A percentile compares a stretch with the other conserved stretches of the same genome.
These are phyloP conservation scores for Grosmannia serpens DNA, from an alignment of 2,329 filamentous ascomycete species.

Conservation along the genomic window DNA sequence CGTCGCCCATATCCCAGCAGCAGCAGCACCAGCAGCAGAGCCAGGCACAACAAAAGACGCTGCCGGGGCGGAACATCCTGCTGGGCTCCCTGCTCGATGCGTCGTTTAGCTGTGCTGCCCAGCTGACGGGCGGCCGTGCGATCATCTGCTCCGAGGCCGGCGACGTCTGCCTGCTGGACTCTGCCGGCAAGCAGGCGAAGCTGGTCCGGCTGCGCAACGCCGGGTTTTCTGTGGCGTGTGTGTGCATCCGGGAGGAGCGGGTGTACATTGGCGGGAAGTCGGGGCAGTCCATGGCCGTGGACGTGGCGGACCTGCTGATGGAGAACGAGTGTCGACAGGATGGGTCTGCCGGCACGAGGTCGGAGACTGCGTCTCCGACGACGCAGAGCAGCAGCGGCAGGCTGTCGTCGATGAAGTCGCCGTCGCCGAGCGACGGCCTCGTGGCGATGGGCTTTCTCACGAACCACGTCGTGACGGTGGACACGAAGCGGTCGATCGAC, in stretches of 20 bases:
- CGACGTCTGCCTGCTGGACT: conserved; percentile 79
- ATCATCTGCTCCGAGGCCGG: conserved; percentile 81
- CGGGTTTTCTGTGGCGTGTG: conserved; percentile 56
- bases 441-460: conserved; percentile 59
- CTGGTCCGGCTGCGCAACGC: conserved; percentile 54
- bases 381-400: conserved; percentile 11
- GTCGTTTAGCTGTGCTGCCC: conserved; percentile 68
- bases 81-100: conserved; percentile 72
- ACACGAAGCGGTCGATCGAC: conserved; percentile 64
- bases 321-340: conserved; percentile 8
- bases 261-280: conserved; percentile 60
- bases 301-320: conserved; percentile 34
- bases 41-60: conserved; percentile 43
- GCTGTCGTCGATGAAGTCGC: not conserved
- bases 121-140: conserved; percentile 61
- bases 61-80: conserved; percentile 79
- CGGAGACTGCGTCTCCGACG: not conserved
- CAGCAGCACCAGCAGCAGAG: conserved; percentile 1
- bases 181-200: conserved; percentile 59
- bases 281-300: conserved; percentile 44
- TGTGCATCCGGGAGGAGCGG: conserved; percentile 46
- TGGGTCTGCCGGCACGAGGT: not conserved
- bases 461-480: conserved; percentile 61
- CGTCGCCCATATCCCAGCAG: conserved; percentile 20
- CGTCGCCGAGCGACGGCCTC: conserved; percentile 31